Evolutionary conservation across 2,329 filamentous ascomycete genomes (phyloP).

Genomic region (Peltaster fructicola): DNA sequence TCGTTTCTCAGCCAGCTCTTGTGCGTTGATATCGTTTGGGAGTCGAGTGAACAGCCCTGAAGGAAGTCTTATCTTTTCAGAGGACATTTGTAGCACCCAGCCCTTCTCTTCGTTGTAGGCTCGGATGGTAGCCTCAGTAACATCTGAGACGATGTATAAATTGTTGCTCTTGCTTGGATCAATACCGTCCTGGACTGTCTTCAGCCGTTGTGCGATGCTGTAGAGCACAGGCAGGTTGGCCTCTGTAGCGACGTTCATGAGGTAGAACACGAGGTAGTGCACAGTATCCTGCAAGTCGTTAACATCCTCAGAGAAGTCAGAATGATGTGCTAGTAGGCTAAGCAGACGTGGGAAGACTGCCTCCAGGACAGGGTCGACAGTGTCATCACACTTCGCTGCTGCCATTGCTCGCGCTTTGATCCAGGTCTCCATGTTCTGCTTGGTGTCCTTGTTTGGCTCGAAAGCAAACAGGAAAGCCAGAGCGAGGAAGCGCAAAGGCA

Average conservation of each 20-base stretch:
- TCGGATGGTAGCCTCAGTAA: conserved; percentile 65
- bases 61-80: conserved; percentile 65
- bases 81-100: conserved; percentile 72
- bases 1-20: conserved; percentile 71
- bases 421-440: conserved; percentile 68
- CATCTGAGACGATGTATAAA: conserved; percentile 73
- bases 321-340: conserved; percentile 81
- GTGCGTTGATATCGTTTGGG: conserved; percentile 58
- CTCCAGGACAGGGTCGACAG: conserved; percentile 61
- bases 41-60: conserved; percentile 60
- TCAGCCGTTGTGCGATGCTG: conserved; percentile 82
- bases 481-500: conserved; percentile 66
- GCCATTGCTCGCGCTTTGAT: conserved; percentile 60
- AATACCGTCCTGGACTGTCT: conserved; percentile 72
- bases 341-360: conserved; percentile 65
- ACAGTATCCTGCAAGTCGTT: conserved; percentile 65
- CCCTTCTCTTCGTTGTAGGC: conserved; percentile 73
- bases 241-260: conserved; percentile 65
- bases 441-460: conserved; percentile 60
- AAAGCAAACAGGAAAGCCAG: conserved; percentile 83
- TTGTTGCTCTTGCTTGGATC: conserved; percentile 48
- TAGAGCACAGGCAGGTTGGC: conserved; percentile 78
- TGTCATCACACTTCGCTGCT: conserved; percentile 37
- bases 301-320: conserved; percentile 56
- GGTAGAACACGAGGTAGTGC: conserved; percentile 78